Evolutionary conservation across 768 basidiomycete species (phyloP).

Genomic region (Tulasnella sp.): DNA sequence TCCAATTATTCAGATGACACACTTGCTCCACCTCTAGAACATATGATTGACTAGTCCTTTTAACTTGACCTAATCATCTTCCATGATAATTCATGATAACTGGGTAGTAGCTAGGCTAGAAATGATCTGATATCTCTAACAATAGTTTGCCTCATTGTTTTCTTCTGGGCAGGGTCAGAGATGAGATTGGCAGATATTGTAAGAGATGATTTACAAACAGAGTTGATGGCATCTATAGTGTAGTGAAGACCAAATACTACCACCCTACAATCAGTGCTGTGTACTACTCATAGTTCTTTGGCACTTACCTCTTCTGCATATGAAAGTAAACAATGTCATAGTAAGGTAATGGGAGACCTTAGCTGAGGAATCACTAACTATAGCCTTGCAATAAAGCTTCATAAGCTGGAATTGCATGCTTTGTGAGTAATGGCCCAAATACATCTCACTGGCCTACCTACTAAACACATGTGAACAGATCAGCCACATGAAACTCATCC

Average conservation of each 20-base stretch:
- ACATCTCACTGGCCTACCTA: slow-evolving; percentile 34
- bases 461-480: slow-evolving; percentile 57
- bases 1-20: slow-evolving; percentile 54
- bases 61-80: background rate
- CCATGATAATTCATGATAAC: slow-evolving; percentile 26
- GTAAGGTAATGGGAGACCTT: slow-evolving; percentile 51
- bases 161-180: slow-evolving; percentile 22
- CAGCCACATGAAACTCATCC: slow-evolving; percentile 50
- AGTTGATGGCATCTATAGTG: background rate
- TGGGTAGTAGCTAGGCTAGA: slow-evolving; percentile 28
- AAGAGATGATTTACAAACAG: background rate
- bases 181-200: too few relatives aligned
- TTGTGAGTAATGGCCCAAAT: background rate
- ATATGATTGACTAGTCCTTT: slow-evolving; percentile 37
- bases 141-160: slow-evolving; percentile 30
- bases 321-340: slow-evolving; percentile 31
- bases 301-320: slow-evolving; percentile 54
- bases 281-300: background rate
- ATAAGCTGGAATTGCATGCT: slow-evolving; percentile 21
- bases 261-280: background rate
- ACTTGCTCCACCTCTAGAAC: slow-evolving; percentile 65
- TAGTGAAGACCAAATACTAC: slow-evolving; percentile 24
- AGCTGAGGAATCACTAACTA: slow-evolving; percentile 33
- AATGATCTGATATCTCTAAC: slow-evolving; percentile 41
- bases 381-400: slow-evolving; percentile 15